Conservation (phyloP, 2,329 filamentous ascomycete genomes). For the Microcyclospora pomicola region DNA sequence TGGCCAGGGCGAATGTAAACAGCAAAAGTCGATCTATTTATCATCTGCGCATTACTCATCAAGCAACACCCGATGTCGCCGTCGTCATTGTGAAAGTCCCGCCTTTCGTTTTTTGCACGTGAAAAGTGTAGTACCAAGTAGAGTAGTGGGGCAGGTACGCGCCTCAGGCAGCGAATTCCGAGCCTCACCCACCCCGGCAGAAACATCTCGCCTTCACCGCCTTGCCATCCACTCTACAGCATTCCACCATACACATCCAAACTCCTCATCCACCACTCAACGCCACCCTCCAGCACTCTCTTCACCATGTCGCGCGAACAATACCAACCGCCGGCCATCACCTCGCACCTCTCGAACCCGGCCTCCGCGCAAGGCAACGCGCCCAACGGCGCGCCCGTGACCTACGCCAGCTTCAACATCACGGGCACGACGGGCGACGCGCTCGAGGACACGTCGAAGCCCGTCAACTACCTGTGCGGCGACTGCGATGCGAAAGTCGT, state of each 20-base stretch:
- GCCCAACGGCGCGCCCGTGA: conserved; percentile 18
- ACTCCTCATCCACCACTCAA: no score
- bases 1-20: no score
- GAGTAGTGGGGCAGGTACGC: no score
- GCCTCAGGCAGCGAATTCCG: no score
- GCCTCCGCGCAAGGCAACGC: conserved; percentile 18
- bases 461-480: conserved; percentile 49
- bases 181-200: no score
- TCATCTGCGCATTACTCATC: neutral
- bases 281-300: conserved; percentile 1
- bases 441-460: conserved; percentile 39
- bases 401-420: conserved; percentile 19
- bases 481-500: conserved; percentile 70
- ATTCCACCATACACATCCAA: neutral
- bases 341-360: conserved; percentile 18
- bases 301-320: conserved; percentile 47
- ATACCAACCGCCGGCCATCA: conserved; percentile 56
- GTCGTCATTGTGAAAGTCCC: no score
- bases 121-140: no score
- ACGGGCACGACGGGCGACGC: conserved; percentile 44
- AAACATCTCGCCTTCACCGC: conserved; percentile 1
- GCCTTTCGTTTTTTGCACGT: no score
- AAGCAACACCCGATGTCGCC: no score
- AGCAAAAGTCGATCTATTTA: conserved; percentile 1
- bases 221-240: conserved; percentile 2